A percentile compares a stretch with the other conserved stretches of the same genome.
These are phyloP conservation scores for Chaetomium sp. DNA, from an alignment of 2,329 filamentous ascomycete genomes.

Conservation along the genomic window DNA sequence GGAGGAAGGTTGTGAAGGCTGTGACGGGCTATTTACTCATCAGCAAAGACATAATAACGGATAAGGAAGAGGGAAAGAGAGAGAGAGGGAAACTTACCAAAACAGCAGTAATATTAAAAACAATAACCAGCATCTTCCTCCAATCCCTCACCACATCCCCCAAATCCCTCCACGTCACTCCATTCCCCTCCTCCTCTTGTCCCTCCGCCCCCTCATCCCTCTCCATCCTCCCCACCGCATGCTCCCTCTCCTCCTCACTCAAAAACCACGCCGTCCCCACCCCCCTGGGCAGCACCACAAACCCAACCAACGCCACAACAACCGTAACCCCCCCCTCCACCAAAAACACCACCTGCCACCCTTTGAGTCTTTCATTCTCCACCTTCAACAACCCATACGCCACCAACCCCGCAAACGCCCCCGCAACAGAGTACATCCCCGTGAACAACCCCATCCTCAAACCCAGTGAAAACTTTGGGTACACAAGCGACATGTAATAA, in stretches of 20 bases:
- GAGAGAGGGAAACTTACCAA: not conserved
- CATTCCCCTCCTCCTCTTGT: not conserved
- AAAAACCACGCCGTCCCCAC: not conserved
- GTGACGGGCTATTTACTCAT: not conserved
- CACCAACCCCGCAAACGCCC: conserved; percentile 2
- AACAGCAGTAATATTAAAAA: conserved; percentile 1
- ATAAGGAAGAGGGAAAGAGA: too few relatives aligned
- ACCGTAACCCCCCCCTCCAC: conserved; percentile 1
- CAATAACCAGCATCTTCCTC: conserved; percentile 3
- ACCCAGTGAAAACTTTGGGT: not conserved
- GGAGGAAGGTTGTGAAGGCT: conserved; percentile 5
- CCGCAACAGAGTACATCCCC: conserved; percentile 4
- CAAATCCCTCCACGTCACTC: not conserved
- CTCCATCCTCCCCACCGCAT: not conserved
- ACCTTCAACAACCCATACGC: conserved; percentile 3
- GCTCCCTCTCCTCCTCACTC: not conserved
- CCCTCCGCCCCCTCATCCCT: not conserved
- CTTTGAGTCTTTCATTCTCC: not conserved
- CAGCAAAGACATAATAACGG: not conserved
- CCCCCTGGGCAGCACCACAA: not conserved
- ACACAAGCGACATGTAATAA: conserved; percentile 4
- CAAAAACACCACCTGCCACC: conserved; percentile 3
- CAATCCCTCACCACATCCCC: conserved; percentile 2
- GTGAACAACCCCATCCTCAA: not conserved
- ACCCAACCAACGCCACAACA: not conserved